These are phyloP conservation scores for Pleurotus eryngii DNA, from an alignment of 768 basidiomycete species.

Conservation along the genomic window DNA sequence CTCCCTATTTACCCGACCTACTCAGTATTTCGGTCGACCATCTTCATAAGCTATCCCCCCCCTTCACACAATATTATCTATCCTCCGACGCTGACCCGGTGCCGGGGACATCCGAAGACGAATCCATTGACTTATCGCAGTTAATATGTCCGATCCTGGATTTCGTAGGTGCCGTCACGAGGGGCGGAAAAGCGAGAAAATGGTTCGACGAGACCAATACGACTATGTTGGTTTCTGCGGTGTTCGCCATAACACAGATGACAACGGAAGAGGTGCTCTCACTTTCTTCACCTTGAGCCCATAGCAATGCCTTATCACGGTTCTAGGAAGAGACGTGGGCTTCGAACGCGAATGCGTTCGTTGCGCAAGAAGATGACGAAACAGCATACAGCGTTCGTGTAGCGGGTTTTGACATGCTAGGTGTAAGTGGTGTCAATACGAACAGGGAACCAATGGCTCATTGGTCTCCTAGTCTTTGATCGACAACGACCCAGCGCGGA, in stretches of 20 bases:
- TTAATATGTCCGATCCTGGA: slow-evolving; percentile 80
- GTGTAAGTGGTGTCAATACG: slow-evolving; percentile 39
- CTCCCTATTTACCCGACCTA: slow-evolving; percentile 59
- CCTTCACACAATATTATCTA: slow-evolving; percentile 62
- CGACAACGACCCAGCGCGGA: slow-evolving; percentile 48
- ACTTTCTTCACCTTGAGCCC: background rate
- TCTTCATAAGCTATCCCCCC: slow-evolving; percentile 53
- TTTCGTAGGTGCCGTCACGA: slow-evolving; percentile 63
- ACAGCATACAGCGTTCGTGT: slow-evolving; percentile 78
- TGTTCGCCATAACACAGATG: slow-evolving; percentile 81
- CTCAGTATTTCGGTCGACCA: slow-evolving; percentile 57
- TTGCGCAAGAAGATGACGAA: slow-evolving; percentile 94
- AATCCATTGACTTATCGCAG: slow-evolving; percentile 69
- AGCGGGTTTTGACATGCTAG: slow-evolving; percentile 80
- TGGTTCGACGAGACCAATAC: slow-evolving; percentile 61
- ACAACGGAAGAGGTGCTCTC: slow-evolving; percentile 75
- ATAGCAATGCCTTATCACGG: too few relatives aligned
- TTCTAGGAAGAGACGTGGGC: slow-evolving; percentile 88
- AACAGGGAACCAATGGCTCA: too few relatives aligned
- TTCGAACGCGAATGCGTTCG: slow-evolving; percentile 85
- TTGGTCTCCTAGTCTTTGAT: slow-evolving; percentile 46
- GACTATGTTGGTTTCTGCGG: slow-evolving; percentile 43
- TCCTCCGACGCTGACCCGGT: slow-evolving; percentile 43
- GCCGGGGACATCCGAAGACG: slow-evolving; percentile 73
- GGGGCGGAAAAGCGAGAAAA: slow-evolving; percentile 60